These are phyloP conservation scores for Ascosphaera apis DNA, from an alignment of 2,329 filamentous ascomycete genomes.

Conservation along the genomic window DNA sequence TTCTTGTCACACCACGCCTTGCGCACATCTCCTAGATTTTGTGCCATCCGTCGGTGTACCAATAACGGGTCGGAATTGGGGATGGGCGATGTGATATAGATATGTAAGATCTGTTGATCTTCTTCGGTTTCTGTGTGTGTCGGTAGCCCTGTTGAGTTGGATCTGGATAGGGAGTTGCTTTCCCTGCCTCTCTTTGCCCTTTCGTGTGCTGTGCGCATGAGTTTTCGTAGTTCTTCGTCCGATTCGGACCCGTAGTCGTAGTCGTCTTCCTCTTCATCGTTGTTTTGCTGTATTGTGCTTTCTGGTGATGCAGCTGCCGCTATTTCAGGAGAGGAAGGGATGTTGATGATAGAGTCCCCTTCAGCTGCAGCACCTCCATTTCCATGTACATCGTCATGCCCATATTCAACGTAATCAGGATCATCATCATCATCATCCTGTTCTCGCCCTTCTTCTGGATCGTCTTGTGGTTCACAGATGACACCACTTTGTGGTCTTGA, in stretches of 20 bases:
- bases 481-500: not conserved
- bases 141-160: constrained; percentile 9
- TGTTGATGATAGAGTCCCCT: not conserved
- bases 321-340: not conserved
- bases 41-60: constrained; percentile 42
- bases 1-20: constrained; percentile 47
- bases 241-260: constrained; percentile 10
- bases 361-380: not conserved
- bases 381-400: not conserved
- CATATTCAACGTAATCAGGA: not conserved
- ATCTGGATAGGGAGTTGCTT: not conserved
- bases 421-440: no score
- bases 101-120: constrained; percentile 1
- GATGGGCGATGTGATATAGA: constrained; percentile 39
- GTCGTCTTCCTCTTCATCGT: constrained; percentile 12
- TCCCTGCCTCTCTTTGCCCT: constrained; percentile 7
- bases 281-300: not conserved
- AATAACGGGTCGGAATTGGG: constrained; percentile 35
- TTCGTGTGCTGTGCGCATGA: constrained; percentile 20
- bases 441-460: no score
- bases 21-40: constrained; percentile 43
- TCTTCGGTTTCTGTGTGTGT: not conserved
- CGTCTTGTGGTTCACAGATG: no score
- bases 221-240: constrained; percentile 21
- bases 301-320: not conserved